Evolutionary conservation across 305 asterid species (phyloP).

Genomic region (Fraxinus greggii): DNA sequence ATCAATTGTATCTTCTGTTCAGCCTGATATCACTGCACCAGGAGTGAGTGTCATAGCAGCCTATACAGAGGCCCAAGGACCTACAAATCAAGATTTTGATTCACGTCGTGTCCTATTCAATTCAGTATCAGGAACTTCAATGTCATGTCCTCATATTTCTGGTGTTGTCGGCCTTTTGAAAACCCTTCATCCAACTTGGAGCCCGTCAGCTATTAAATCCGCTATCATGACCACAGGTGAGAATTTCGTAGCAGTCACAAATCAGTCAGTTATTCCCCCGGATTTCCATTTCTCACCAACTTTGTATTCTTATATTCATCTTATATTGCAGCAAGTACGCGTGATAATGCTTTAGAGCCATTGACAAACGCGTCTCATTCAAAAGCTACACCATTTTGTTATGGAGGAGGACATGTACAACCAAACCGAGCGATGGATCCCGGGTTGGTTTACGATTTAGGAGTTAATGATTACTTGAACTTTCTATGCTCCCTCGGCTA

Average conservation of each 20-base stretch:
- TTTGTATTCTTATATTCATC: not conserved
- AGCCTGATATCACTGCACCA: slow-evolving; percentile 97
- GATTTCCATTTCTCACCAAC: not conserved
- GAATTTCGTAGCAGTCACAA: not conserved
- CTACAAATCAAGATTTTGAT: slow-evolving; percentile 60
- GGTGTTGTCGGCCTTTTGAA: slow-evolving; percentile 82
- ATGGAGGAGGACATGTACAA: slow-evolving; percentile 85
- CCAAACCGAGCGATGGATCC: slow-evolving; percentile 95
- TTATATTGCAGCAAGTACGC: slow-evolving; percentile 52
- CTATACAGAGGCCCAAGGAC: slow-evolving; percentile 64
- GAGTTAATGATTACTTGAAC: slow-evolving; percentile 47
- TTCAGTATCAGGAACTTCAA: slow-evolving; percentile 78
- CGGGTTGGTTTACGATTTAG: slow-evolving; percentile 74
- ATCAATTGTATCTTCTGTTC: not conserved
- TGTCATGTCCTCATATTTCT: slow-evolving; percentile 89
- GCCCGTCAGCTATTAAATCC: slow-evolving; percentile 88
- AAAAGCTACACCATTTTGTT: slow-evolving; percentile 74
- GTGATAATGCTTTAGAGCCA: slow-evolving; percentile 56
- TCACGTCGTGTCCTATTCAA: slow-evolving; percentile 52
- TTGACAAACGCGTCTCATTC: slow-evolving; percentile 48
- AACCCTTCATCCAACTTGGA: slow-evolving; percentile 80
- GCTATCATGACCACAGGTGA: slow-evolving; percentile 81
- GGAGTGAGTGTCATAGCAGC: slow-evolving; percentile 89
- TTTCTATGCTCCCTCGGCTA: slow-evolving; percentile 68
- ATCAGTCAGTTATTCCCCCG: not conserved